Percentiles rank a stretch among this genome's conserved stretches.
These are phyloP conservation scores for Basipetospora chlamydospora DNA, from an alignment of 2,329 filamentous ascomycete species.

Conservation along the genomic window DNA sequence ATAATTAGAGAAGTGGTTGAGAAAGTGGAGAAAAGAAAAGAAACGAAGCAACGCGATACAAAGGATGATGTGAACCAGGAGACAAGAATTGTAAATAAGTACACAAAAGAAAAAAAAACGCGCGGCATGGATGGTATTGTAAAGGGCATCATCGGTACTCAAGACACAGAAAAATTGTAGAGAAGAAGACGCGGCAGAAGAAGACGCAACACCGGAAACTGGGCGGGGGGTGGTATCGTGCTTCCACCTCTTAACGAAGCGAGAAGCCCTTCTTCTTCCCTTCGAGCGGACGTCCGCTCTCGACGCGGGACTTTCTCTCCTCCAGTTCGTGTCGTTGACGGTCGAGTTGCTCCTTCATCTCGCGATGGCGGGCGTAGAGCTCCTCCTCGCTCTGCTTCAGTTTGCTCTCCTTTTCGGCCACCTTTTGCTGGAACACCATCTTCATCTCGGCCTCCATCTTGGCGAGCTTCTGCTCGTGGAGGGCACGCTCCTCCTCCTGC, in stretches of 20 bases:
- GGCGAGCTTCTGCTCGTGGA: constrained; percentile 98
- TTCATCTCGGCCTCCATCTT: constrained; percentile 99
- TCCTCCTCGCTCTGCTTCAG: constrained; percentile 99
- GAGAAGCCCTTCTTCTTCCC: constrained; percentile 99
- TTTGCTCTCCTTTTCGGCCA: constrained; percentile 98
- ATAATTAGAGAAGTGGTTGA: constrained; percentile 4
- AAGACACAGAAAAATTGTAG: constrained; percentile 34
- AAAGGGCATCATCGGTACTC: constrained; percentile 43
- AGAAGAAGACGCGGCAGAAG: constrained; percentile 7
- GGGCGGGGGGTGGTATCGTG: constrained; percentile 9
- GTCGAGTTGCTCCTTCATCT: constrained; percentile 99
- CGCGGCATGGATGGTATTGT: constrained; percentile 42
- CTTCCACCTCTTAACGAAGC: constrained; percentile 78
- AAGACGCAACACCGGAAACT: constrained; percentile 8
- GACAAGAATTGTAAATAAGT: no score
- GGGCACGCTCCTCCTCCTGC: constrained; percentile 94
- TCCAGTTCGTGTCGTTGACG: constrained; percentile 88
- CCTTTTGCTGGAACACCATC: constrained; percentile 99
- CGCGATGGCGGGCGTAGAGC: constrained; percentile 90
- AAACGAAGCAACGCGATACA: constrained; percentile 16
- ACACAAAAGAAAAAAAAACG: constrained; percentile 28
- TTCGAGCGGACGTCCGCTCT: constrained; percentile 89
- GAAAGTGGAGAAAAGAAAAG: constrained; percentile 24
- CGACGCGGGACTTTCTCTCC: constrained; percentile 93
- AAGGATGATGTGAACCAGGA: constrained; percentile 25